phyloP scores from a whole-genome alignment of 2,329 filamentous ascomycete genomes.

The Ophiosphaerella narmari region DNA sequence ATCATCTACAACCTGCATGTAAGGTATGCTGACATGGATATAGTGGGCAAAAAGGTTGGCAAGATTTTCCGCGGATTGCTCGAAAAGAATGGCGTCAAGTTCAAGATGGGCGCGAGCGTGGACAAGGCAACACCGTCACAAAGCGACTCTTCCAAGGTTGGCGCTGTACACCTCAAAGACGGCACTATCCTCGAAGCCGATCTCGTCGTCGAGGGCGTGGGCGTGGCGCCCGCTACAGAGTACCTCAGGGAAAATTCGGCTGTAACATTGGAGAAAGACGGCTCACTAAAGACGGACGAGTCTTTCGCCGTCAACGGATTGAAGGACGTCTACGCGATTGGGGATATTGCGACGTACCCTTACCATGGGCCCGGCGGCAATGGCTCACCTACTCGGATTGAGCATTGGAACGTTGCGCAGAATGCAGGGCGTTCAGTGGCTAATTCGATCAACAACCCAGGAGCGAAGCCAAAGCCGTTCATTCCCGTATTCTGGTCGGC shows the following conservation, averaged over 20 bases:
- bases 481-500: conserved; percentile 98
- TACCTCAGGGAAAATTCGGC: conserved; percentile 75
- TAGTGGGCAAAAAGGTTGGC: conserved; percentile 83
- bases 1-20: too few species aligned
- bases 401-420: conserved; percentile 99
- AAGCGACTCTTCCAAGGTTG: conserved; percentile 72
- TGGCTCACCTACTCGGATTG: conserved; percentile 77
- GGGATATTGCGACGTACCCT: conserved; percentile 93
- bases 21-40: too few species aligned
- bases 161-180: conserved; percentile 80
- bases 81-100: conserved; percentile 87
- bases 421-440: conserved; percentile 85
- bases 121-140: conserved; percentile 78
- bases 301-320: conserved; percentile 76
- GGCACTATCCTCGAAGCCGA: conserved; percentile 85
- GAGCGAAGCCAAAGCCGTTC: conserved; percentile 69
- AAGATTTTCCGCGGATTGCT: conserved; percentile 77
- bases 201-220: conserved; percentile 87
- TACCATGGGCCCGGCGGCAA: conserved; percentile 88
- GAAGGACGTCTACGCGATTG: conserved; percentile 86
- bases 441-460: conserved; percentile 71
- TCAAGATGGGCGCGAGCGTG: conserved; percentile 79
- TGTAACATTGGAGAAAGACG: conserved; percentile 76
- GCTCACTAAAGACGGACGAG: conserved; percentile 82
- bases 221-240: conserved; percentile 82